phyloP scores from a whole-genome alignment of 1,139 yeast species.

The Candida tetrigidarum region DNA sequence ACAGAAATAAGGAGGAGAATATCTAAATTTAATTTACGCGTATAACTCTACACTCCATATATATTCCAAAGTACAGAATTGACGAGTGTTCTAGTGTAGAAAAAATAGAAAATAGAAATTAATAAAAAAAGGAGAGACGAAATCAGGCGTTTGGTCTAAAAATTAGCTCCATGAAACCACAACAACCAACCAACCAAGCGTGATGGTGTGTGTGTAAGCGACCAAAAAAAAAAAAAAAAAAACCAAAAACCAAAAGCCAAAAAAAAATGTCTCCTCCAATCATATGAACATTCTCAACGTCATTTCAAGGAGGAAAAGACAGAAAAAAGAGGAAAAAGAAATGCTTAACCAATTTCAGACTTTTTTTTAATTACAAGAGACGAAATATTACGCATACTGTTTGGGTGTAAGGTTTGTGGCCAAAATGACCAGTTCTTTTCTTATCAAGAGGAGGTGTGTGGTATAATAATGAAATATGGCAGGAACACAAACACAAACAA shows the following conservation, averaged over 20 bases:
- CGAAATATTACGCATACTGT: too few species aligned
- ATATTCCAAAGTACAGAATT: too few species aligned
- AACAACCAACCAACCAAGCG: background rate
- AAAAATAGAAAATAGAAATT: background rate
- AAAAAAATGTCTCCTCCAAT: background rate
- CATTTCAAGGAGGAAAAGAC: background rate
- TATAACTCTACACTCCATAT: too few species aligned
- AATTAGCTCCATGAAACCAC: background rate
- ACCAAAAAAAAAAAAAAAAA: conserved; percentile 5
- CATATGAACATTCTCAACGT: background rate
- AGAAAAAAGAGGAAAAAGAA: background rate
- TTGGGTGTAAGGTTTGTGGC: too few species aligned
- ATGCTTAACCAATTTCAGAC: too few species aligned
- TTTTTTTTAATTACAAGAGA: too few species aligned
- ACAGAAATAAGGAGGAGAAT: too few species aligned
- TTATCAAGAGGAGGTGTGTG: too few species aligned
- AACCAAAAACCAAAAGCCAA: background rate
- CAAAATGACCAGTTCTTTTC: too few species aligned
- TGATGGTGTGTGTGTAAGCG: background rate
- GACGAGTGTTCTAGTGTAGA: background rate
- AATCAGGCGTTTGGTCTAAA: background rate
- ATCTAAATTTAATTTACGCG: too few species aligned
- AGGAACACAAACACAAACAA: too few species aligned
- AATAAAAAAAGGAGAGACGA: background rate
- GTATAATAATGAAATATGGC: too few species aligned